Conservation (phyloP, 2,329 filamentous ascomycete species). For the Chrysoporthe puriensis region DNA sequence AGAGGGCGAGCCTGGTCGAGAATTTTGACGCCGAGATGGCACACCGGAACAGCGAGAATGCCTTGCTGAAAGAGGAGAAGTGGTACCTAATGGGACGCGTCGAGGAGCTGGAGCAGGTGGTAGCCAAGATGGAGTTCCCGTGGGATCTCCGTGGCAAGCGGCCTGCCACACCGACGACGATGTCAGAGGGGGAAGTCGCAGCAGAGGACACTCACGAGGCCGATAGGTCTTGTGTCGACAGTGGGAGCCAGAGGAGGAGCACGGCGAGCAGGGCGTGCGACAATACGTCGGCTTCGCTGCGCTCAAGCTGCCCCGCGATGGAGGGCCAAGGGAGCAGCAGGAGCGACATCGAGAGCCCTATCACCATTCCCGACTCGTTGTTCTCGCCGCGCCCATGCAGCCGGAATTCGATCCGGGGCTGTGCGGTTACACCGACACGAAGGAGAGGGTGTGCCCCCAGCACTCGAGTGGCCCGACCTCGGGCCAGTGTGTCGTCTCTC, state of each 20-base stretch:
- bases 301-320: background rate
- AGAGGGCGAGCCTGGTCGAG: constrained; percentile 14
- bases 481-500: background rate
- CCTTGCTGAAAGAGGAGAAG: constrained; percentile 20
- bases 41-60: background rate
- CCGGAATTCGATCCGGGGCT: background rate
- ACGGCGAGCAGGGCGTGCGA: constrained; percentile 1
- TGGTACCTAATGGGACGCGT: constrained; percentile 20
- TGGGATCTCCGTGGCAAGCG: background rate
- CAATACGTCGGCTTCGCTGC: background rate
- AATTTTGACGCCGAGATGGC: constrained; percentile 18
- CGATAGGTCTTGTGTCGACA: background rate
- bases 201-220: background rate
- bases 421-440: background rate
- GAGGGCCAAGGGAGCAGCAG: background rate
- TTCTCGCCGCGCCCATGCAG: background rate
- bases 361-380: background rate
- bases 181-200: background rate
- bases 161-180: background rate
- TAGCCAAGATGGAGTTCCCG: background rate
- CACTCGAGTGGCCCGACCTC: background rate
- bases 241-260: background rate
- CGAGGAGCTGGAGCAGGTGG: constrained; percentile 18
- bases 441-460: background rate
- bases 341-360: background rate